A percentile compares a stretch with the other conserved stretches of the same genome.
These are phyloP conservation scores for Bjerkandera adusta DNA, from an alignment of 1,284 basidiomycete genomes.

Conservation along the genomic window DNA sequence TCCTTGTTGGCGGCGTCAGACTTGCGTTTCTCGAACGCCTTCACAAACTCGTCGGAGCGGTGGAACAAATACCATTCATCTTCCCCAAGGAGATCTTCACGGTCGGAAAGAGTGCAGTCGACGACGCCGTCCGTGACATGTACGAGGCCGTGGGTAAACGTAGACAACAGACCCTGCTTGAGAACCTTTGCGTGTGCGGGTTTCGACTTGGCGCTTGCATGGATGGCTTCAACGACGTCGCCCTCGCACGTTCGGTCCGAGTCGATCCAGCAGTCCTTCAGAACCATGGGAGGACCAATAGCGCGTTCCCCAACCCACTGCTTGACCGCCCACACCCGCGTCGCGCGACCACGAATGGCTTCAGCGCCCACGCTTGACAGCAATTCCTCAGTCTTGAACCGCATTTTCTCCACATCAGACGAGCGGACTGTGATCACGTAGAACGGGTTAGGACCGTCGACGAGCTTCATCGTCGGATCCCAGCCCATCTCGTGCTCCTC, in stretches of 20 bases:
- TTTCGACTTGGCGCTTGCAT: not conserved
- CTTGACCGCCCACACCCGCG: not conserved
- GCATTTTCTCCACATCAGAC: too few species aligned
- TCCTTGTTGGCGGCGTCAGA: not conserved
- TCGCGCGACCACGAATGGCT: not conserved
- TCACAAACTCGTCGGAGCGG: not conserved
- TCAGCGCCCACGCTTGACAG: too few species aligned
- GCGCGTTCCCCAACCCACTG: not conserved
- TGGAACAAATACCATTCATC: not conserved
- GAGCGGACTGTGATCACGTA: too few species aligned
- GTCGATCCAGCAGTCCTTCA: constrained; percentile 11
- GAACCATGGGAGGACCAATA: constrained; percentile 1
- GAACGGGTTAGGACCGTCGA: too few species aligned
- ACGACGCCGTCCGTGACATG: not conserved
- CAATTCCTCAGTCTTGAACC: too few species aligned
- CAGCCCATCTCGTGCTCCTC: not conserved
- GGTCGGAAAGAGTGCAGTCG: too few species aligned
- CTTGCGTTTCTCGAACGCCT: not conserved
- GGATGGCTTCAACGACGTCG: not conserved
- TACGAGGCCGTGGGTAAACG: constrained; percentile 7
- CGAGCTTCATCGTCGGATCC: not conserved
- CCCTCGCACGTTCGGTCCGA: constrained; percentile 5
- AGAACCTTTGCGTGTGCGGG: not conserved
- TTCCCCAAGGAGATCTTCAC: too few species aligned
- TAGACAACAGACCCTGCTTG: not conserved